phyloP scores from a whole-genome alignment of 306 rosid genomes.

The Comarum palustre region DNA sequence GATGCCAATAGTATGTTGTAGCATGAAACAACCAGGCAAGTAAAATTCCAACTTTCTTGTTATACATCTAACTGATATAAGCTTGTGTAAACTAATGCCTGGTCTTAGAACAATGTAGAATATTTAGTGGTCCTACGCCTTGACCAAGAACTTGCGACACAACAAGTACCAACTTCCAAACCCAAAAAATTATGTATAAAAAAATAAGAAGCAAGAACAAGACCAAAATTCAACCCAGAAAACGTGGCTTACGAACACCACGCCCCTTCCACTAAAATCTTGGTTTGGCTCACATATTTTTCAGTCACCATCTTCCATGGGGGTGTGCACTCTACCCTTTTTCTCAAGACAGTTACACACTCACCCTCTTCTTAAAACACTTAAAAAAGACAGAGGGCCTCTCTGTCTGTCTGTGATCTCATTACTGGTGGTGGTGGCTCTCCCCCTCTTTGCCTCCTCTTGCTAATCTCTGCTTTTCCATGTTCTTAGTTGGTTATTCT shows the following conservation, averaged over 20 bases:
- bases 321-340: slow-evolving; percentile 10
- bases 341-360: slow-evolving; percentile 21
- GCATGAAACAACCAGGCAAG: neutral
- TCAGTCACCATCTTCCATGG: slow-evolving; percentile 18
- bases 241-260: slow-evolving; percentile 15
- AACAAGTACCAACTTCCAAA: neutral
- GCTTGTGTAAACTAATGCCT: neutral
- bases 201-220: neutral
- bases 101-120: slow-evolving; percentile 4
- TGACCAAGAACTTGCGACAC: neutral
- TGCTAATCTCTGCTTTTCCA: slow-evolving; percentile 42
- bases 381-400: slow-evolving; percentile 7
- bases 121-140: neutral
- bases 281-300: neutral
- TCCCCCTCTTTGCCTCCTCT: neutral
- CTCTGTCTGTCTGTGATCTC: slow-evolving; percentile 20
- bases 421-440: slow-evolving; percentile 40
- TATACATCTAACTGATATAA: neutral
- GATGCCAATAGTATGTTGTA: neutral
- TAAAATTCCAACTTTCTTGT: neutral
- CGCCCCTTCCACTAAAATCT: neutral
- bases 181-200: neutral
- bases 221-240: slow-evolving; percentile 12
- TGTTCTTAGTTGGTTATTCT: slow-evolving; percentile 54
- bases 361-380: slow-evolving; percentile 25